These are phyloP conservation scores for Podila clonocystis DNA, from an alignment of 192 early-diverging fungal species.

Conservation along the genomic window DNA sequence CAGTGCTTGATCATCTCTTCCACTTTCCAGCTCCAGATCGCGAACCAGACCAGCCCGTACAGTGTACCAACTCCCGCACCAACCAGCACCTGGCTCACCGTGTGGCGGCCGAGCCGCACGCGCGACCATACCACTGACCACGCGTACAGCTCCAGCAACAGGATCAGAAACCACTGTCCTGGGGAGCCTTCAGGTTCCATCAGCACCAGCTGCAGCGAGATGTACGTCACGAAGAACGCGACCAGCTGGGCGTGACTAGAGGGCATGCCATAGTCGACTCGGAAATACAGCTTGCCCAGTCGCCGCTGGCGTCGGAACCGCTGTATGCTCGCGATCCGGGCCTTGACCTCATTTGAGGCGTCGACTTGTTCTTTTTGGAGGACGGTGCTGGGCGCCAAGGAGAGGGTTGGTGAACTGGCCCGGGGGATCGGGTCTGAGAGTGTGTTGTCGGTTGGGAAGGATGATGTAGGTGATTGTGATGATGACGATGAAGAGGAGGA, in stretches of 20 bases:
- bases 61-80: conserved; percentile 40
- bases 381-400: conserved; percentile 31
- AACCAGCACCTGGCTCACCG: conserved; percentile 48
- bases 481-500: conserved; percentile 4
- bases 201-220: conserved; percentile 46
- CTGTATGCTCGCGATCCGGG: not conserved
- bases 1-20: conserved; percentile 52
- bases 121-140: conserved; percentile 55
- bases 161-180: conserved; percentile 50
- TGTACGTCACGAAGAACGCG: conserved; percentile 70
- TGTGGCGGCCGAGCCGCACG: conserved; percentile 47
- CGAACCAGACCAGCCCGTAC: conserved; percentile 48
- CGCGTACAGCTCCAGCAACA: conserved; percentile 44
- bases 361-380: conserved; percentile 39
- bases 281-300: conserved; percentile 28
- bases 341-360: conserved; percentile 29
- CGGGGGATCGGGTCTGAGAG: conserved; percentile 7
- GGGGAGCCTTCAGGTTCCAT: conserved; percentile 46
- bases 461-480: not conserved
- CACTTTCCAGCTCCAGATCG: conserved; percentile 48
- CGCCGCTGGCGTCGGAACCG: conserved; percentile 39
- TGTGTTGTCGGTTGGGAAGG: not conserved
- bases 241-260: conserved; percentile 76
- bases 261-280: conserved; percentile 79
- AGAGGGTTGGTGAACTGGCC: conserved; percentile 20